Evolutionary conservation across 2,329 filamentous ascomycete genomes (phyloP), one percentile per base, ranked within the genome.

Genomic region (Coniochaeta sp.): DNA sequence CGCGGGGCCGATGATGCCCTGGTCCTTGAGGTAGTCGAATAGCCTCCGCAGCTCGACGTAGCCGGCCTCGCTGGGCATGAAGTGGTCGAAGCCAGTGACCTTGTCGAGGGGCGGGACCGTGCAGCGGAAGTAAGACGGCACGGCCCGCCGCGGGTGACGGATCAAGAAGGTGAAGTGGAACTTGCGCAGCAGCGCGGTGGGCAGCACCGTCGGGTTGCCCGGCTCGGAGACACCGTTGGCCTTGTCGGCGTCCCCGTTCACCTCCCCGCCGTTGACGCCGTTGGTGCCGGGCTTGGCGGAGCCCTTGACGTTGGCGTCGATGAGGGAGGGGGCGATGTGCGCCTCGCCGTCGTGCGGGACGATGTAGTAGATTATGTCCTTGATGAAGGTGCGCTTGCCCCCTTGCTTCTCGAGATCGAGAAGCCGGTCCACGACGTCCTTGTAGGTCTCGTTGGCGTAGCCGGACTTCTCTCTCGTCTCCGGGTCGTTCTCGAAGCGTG

Each of bases 81-180:
- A 97, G 70, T 91, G 79, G 73, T 89, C 81, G 78, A 96, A 98
- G 8, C 91, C 91, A 0, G 93, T 98, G 63, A 91, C 76, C 55
- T 88, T 79, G 70, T 89, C 86, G 60, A 97, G 81, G 0, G 95
- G 95, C 16, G 95, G 93, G 59, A 96, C 84, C 57, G 91, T 96
- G 82, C 93, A 98, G 67, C 93, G 89, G 81, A 89, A 96, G 79
- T 93, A 98, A 55, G 91, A 96, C 8, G 95, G 95, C 65, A 98
- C 93, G 68, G 90, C 89, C 71, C 86, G 87, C 68, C 91, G 87
- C n/a, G 95, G 95, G 73, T 98, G 92, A 61, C 95, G 93, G 79
- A 99, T 98, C 64, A 98, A 83, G 77, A 99, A 98, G 24, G 93
- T 91, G 77, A 93, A 98, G 75, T 97, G 92, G 77, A 96, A 98